A percentile compares a stretch with the other conserved stretches of the same genome.
phyloP scores from a whole-genome alignment of 768 basidiomycete genomes.

The Porphyrellus cyaneotinctus region DNA sequence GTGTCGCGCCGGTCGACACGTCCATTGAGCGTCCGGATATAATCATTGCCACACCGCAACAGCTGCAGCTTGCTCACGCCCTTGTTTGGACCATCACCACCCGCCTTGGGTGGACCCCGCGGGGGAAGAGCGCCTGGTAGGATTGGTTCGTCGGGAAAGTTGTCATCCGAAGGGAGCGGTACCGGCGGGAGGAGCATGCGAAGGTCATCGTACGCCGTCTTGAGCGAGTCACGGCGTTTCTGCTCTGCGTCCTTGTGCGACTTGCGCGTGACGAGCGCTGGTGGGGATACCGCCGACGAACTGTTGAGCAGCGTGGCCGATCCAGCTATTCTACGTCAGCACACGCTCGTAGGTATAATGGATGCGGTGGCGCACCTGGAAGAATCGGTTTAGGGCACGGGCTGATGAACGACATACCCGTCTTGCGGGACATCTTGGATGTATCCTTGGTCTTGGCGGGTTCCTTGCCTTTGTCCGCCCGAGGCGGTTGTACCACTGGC shows the following conservation, averaged over 20 bases:
- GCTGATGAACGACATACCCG: slow-evolving; percentile 37
- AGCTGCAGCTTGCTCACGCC: slow-evolving; percentile 92
- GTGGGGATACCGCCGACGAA: slow-evolving; percentile 29
- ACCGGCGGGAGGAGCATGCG: slow-evolving; percentile 84
- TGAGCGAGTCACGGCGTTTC: slow-evolving; percentile 93
- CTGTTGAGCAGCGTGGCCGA: slow-evolving; percentile 27
- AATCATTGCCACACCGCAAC: slow-evolving; percentile 88
- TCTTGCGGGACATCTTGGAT: slow-evolving; percentile 27
- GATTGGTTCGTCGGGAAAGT: slow-evolving; percentile 65
- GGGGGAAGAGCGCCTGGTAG: slow-evolving; percentile 89
- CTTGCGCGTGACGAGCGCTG: slow-evolving; percentile 57
- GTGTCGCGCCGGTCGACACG: slow-evolving; percentile 76
- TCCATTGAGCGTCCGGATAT: slow-evolving; percentile 69
- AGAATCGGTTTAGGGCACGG: slow-evolving; percentile 68
- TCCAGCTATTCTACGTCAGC: slow-evolving; percentile 30
- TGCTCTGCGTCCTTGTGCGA: slow-evolving; percentile 98
- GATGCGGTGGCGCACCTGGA: slow-evolving; percentile 46
- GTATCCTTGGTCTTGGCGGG: slow-evolving; percentile 28
- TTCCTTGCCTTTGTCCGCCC: slow-evolving; percentile 28
- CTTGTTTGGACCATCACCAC: slow-evolving; percentile 90
- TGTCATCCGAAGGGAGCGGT: slow-evolving; percentile 73
- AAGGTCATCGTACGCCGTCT: slow-evolving; percentile 87
- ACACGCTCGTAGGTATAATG: background rate
- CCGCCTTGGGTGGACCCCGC: slow-evolving; percentile 79
- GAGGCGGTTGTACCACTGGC: slow-evolving; percentile 24